Evolutionary conservation across 2,329 filamentous ascomycete genomes (phyloP).

Genomic region (Sarocladiaceae sp.): DNA sequence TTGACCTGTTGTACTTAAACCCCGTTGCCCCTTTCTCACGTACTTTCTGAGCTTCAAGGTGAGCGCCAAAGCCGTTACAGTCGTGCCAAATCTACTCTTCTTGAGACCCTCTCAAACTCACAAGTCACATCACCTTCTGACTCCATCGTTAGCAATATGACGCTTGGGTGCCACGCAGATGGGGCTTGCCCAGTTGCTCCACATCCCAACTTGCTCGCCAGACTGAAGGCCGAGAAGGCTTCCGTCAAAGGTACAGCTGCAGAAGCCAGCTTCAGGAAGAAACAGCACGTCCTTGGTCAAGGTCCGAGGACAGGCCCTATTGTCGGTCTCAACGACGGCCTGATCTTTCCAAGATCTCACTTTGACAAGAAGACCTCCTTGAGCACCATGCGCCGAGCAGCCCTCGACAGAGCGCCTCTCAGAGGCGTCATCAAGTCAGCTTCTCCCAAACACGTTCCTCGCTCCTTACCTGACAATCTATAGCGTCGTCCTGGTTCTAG

Average conservation of each 20-base stretch:
- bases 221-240: neutral
- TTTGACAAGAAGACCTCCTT: neutral
- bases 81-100: too few species aligned
- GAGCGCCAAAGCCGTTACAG: too few species aligned
- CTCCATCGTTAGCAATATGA: too few species aligned
- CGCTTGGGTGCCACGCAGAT: too few species aligned
- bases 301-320: conserved; percentile 1
- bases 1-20: too few species aligned
- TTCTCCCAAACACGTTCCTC: neutral
- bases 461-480: neutral
- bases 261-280: conserved; percentile 2
- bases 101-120: too few species aligned
- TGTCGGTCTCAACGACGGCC: conserved; percentile 1
- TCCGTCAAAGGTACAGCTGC: neutral
- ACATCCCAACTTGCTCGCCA: conserved; percentile 6
- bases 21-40: too few species aligned
- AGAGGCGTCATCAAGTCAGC: conserved; percentile 3
- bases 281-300: neutral
- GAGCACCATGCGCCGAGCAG: neutral
- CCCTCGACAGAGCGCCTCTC: neutral
- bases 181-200: conserved; percentile 1
- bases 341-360: conserved; percentile 4
- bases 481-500: conserved; percentile 3
- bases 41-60: too few species aligned
- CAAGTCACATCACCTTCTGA: too few species aligned